Conservation (phyloP, 352 stramenopile species). For the Globisporangium lucens region DNA sequence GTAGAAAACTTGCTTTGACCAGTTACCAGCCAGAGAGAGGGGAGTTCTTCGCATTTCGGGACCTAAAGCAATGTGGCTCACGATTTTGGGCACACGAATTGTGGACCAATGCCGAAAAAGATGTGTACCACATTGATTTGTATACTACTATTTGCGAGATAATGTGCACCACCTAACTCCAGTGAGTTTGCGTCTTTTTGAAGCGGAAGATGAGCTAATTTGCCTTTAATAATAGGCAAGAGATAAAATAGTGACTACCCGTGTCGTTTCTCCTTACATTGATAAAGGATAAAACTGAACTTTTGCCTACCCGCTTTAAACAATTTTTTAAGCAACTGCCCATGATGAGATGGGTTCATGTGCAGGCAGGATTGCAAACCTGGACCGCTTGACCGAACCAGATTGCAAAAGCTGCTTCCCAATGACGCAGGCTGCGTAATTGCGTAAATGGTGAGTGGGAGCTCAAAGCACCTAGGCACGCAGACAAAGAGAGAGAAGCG, state of each 20-base stretch:
- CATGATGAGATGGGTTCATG: constrained; percentile 3
- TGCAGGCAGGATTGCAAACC: not conserved
- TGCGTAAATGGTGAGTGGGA: too few species aligned
- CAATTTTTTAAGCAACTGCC: not conserved
- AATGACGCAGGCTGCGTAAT: not conserved
- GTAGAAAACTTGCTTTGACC: constrained; percentile 11
- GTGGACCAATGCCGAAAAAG: not conserved
- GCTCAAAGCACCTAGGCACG: not conserved
- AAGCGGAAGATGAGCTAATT: not conserved
- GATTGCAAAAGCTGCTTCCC: not conserved
- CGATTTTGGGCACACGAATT: not conserved
- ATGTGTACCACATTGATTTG: not conserved
- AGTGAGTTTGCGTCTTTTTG: not conserved
- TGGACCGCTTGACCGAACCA: not conserved
- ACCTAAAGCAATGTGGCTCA: not conserved
- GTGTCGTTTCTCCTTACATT: not conserved
- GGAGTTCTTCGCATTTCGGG: not conserved
- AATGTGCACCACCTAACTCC: not conserved
- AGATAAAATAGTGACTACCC: not conserved
- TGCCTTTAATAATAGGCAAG: not conserved
- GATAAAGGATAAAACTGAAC: not conserved
- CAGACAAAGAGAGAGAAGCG: not conserved
- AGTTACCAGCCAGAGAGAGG: not conserved
- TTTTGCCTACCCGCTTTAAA: not conserved
- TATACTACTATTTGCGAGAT: not conserved